Percentiles rank a stretch among this genome's conserved stretches.
Evolutionary conservation across 768 basidiomycete genomes (phyloP).

Genomic region (Austroboletus festivus): DNA sequence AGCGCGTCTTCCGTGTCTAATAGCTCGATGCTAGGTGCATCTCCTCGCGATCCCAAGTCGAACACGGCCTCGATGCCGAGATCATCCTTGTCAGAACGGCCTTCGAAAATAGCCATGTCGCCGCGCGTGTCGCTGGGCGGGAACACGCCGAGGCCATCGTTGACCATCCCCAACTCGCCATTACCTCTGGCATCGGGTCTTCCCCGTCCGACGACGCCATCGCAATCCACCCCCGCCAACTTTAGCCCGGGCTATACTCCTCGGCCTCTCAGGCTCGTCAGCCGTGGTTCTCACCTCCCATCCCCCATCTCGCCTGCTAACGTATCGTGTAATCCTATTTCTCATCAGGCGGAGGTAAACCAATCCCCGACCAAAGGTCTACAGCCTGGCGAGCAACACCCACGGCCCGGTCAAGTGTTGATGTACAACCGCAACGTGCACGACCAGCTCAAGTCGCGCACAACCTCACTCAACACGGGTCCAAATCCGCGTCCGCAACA

Average conservation of each 20-base stretch:
- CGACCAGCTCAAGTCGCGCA: constrained; percentile 29
- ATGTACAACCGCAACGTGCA: constrained; percentile 35
- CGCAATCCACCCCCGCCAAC: constrained; percentile 1
- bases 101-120: constrained; percentile 1
- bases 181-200: constrained; percentile 15
- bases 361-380: constrained; percentile 8
- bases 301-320: constrained; percentile 1
- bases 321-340: not conserved
- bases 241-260: constrained; percentile 16
- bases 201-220: constrained; percentile 21
- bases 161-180: constrained; percentile 27
- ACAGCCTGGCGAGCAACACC: constrained; percentile 24
- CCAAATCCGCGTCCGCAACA: constrained; percentile 6
- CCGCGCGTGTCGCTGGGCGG: constrained; percentile 19
- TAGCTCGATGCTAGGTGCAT: constrained; percentile 12
- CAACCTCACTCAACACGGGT: constrained; percentile 12
- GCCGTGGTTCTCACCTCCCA: constrained; percentile 14
- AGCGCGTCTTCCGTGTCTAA: constrained; percentile 28
- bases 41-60: constrained; percentile 5
- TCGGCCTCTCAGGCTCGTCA: constrained; percentile 27
- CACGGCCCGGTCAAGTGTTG: constrained; percentile 26
- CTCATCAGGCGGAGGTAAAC: constrained; percentile 10
- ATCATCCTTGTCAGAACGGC: constrained; percentile 9
- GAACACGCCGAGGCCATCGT: constrained; percentile 20
- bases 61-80: constrained; percentile 10